Percentiles rank a stretch among this genome's conserved stretches.
phyloP scores from a whole-genome alignment of 371 early-diverging fungal species.

The Nematocida minor region DNA sequence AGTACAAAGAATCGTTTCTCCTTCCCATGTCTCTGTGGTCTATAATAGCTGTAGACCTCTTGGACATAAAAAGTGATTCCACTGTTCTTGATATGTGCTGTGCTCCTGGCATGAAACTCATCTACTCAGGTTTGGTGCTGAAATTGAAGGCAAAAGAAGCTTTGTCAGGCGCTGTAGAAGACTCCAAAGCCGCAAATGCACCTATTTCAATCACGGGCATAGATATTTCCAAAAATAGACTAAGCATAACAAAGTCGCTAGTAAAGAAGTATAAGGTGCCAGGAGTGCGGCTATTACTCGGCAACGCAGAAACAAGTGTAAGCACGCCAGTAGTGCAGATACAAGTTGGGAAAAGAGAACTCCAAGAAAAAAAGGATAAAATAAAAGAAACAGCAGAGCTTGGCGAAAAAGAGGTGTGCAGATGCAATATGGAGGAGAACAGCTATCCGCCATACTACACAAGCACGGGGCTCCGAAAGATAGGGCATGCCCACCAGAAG shows the following conservation, averaged over 20 bases:
- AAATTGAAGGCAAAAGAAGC: too few relatives aligned
- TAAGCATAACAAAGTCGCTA: neutral
- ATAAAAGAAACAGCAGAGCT: too few relatives aligned
- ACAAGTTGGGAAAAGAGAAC: too few relatives aligned
- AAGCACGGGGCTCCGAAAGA: neutral
- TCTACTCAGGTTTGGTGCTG: neutral
- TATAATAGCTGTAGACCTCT: constrained; percentile 33
- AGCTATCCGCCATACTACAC: neutral
- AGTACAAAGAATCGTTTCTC: neutral
- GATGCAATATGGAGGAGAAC: neutral
- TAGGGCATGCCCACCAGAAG: neutral
- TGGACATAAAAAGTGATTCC: constrained; percentile 80
- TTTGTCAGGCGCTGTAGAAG: too few relatives aligned
- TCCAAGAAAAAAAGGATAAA: neutral
- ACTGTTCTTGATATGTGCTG: constrained; percentile 69
- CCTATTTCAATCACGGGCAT: neutral
- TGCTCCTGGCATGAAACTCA: constrained; percentile 68
- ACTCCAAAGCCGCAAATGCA: too few relatives aligned
- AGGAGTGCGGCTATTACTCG: neutral
- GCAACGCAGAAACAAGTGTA: neutral
- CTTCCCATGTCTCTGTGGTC: constrained; percentile 12
- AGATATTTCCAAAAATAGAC: neutral
- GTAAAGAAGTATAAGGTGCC: neutral
- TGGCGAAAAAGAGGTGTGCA: neutral
- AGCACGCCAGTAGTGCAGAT: neutral